Conservation (phyloP, 1,139 yeast genomes). For the Yamadazyma diospyri region DNA sequence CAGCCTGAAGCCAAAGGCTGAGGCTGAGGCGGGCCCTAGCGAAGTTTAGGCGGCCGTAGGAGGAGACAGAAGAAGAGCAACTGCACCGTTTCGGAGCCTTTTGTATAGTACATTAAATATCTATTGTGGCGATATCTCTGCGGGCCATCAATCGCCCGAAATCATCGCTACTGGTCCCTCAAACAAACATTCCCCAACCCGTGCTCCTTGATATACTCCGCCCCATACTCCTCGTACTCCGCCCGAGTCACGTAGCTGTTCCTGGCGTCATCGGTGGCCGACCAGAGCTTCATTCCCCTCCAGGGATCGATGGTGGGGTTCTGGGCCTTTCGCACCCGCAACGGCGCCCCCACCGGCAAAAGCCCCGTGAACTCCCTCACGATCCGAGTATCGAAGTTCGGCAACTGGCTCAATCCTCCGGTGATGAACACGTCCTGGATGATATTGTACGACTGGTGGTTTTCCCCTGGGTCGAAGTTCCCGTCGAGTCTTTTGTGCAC, state of each 20-base stretch:
- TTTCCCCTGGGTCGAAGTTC: conserved; percentile 24
- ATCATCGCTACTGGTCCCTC: no score
- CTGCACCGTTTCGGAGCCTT: no score
- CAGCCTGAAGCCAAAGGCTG: conserved; percentile 1
- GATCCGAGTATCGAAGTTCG: conserved; percentile 65
- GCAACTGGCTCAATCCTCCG: conserved; percentile 76
- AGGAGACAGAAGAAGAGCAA: no score
- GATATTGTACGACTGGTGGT: conserved; percentile 52
- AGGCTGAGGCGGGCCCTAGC: no score
- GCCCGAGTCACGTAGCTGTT: conserved; percentile 54
- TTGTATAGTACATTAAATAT: no score
- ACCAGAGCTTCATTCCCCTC: conserved; percentile 91
- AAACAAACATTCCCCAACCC: conserved; percentile 64
- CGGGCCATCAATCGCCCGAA: no score
- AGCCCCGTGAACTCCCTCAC: conserved; percentile 62
- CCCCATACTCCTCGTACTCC: conserved; percentile 86
- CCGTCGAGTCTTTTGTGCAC: conserved; percentile 58
- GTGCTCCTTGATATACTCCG: conserved; percentile 87
- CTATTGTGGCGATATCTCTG: no score
- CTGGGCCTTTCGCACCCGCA: conserved; percentile 59
- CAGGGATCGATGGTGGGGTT: conserved; percentile 82
- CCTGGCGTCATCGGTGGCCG: conserved; percentile 46
- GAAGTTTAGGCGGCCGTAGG: no score
- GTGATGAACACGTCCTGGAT: conserved; percentile 70
- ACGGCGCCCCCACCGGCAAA: conserved; percentile 64